Evolutionary conservation across 78 protist genomes (phyloP), one percentile per base, ranked within the genome.

Genomic region (Salpingoeca rosetta): DNA sequence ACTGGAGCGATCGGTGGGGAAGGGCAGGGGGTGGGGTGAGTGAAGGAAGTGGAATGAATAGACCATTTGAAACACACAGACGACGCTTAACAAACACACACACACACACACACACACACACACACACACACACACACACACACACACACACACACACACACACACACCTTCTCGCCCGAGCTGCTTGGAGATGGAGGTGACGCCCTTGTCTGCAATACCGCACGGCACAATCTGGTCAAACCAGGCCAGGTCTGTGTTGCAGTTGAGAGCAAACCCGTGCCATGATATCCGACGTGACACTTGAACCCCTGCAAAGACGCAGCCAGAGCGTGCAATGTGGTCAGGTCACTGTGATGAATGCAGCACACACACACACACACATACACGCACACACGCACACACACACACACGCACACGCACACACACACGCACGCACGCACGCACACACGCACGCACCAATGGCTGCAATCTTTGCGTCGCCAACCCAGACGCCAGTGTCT

Each of bases 221-320:
- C 90, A 88, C 27, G 90, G 90, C 44, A 88, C 87, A 31, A 88
- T 88, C 75, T 79, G 82, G 37, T 24, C 28, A 40, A 82, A 88
- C 82, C 57, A 83, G 35, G 7, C 2, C 39, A 88, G 40, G 81
- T 88, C 84, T 3, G 72, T 35, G 44, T 39, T 2, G 44, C 57
- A 73, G 87, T 88, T 88, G 84, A 88, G 86, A 0, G 87, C 87
- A 12, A 88, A 36, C n/a, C 90, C 90, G 87, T 88, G 90, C 45
- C 28, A 25, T 26, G 84, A 65, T 38, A 85, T 80, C 44, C 65
- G 24, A 7, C 74, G 43, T 25, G 76, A 45, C 22, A 45, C 85
- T 11, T 72, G 28, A 35, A 82, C 85, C 24, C 85, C 85, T 82
- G 74, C 0, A 78, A 22, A 11, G 22, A 78, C 43, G 17, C n/a